phyloP scores from a whole-genome alignment of 768 basidiomycete genomes.

The Tulasnella sp. region DNA sequence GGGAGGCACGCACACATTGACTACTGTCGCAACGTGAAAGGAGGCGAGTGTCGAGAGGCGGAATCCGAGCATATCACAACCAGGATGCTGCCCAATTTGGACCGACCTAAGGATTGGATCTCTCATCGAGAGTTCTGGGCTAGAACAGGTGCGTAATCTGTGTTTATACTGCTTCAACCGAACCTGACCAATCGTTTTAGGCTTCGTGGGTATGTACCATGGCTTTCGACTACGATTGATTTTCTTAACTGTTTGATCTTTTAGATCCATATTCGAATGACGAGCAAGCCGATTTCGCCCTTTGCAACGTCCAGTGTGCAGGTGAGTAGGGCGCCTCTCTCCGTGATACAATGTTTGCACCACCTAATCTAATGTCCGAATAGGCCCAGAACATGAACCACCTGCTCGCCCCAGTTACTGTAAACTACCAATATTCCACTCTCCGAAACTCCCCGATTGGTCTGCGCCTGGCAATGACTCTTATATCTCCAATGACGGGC shows the following conservation, averaged over 20 bases:
- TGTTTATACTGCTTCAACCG: background rate
- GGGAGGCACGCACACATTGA: constrained; percentile 60
- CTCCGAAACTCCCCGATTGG: constrained; percentile 40
- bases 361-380: background rate
- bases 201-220: constrained; percentile 54
- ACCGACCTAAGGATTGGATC: constrained; percentile 56
- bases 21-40: constrained; percentile 52
- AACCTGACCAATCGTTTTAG: constrained; percentile 41
- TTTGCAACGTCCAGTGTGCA: constrained; percentile 45
- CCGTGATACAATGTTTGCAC: background rate
- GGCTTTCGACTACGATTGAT: too few relatives aligned
- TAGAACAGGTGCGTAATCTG: constrained; percentile 53
- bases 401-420: constrained; percentile 59
- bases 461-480: constrained; percentile 44
- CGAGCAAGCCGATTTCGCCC: constrained; percentile 56
- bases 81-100: constrained; percentile 53
- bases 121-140: constrained; percentile 62
- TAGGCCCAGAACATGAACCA: constrained; percentile 58
- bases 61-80: constrained; percentile 49
- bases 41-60: background rate
- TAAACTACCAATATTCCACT: constrained; percentile 58
- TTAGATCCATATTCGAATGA: constrained; percentile 63
- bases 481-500: constrained; percentile 63
- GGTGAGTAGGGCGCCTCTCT: constrained; percentile 44
- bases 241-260: too few relatives aligned